A percentile compares a stretch with the other conserved stretches of the same genome.
Conservation (phyloP, 2,329 filamentous ascomycete genomes). For the Didymellaceae sp. region DNA sequence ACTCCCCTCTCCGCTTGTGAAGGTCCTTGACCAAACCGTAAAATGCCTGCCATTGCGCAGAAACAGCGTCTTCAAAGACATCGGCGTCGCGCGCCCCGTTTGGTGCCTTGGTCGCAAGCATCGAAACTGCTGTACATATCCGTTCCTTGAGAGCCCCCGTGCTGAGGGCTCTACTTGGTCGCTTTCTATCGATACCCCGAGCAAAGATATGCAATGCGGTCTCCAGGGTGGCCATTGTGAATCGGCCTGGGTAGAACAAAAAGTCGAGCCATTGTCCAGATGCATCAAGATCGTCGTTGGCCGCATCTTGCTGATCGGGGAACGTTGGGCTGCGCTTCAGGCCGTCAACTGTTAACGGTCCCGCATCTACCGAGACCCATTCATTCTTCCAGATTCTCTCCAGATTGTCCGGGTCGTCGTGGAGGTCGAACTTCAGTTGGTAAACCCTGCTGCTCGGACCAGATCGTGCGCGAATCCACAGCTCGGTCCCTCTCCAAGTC, state of each 20-base stretch:
- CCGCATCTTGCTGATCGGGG: slow-evolving; percentile 44
- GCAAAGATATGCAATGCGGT: slow-evolving; percentile 84
- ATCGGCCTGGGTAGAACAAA: slow-evolving; percentile 83
- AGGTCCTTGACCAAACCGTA: slow-evolving; percentile 85
- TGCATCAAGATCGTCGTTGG: slow-evolving; percentile 57
- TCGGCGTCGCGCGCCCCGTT: slow-evolving; percentile 74
- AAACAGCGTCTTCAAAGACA: slow-evolving; percentile 74
- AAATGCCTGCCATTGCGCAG: slow-evolving; percentile 88
- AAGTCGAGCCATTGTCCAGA: slow-evolving; percentile 83
- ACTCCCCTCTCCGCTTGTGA: slow-evolving; percentile 84
- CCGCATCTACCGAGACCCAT: slow-evolving; percentile 55
- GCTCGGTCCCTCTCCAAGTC: slow-evolving; percentile 49
- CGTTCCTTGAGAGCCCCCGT: slow-evolving; percentile 73
- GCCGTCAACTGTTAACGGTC: slow-evolving; percentile 50
- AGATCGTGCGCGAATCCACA: slow-evolving; percentile 63
- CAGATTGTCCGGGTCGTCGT: slow-evolving; percentile 68
- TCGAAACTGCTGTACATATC: slow-evolving; percentile 73
- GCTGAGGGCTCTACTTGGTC: slow-evolving; percentile 16
- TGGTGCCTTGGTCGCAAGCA: slow-evolving; percentile 70
- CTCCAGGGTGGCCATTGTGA: slow-evolving; percentile 79
- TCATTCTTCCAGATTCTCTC: slow-evolving; percentile 67
- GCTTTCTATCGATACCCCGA: slow-evolving; percentile 58
- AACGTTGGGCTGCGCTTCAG: slow-evolving; percentile 49
- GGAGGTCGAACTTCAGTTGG: slow-evolving; percentile 76
- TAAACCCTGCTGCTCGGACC: slow-evolving; percentile 66